Conservation (phyloP, 1,284 basidiomycete species). For the Tilletia caries region DNA sequence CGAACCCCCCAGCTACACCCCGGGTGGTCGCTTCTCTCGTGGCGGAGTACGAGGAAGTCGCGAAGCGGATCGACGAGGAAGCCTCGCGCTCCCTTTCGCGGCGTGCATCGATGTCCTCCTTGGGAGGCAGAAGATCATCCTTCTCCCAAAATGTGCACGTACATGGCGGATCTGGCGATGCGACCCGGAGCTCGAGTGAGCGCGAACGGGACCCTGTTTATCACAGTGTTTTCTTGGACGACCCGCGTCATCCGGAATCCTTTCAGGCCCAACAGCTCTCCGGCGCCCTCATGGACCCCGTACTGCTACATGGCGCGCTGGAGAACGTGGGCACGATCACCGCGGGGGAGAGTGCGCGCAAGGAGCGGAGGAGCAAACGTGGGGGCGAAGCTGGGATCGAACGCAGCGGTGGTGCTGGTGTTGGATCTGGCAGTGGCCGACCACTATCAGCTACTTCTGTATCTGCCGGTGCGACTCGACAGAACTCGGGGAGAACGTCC, state of each 20-base stretch:
- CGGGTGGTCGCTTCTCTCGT: neutral
- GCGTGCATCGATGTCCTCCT: neutral
- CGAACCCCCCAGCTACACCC: neutral
- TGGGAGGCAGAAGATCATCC: neutral
- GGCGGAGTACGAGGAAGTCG: neutral
- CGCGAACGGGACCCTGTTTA: neutral
- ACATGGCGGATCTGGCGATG: neutral
- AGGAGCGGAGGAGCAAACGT: neutral
- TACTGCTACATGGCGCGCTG: neutral
- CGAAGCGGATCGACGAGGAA: neutral
- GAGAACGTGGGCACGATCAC: slow-evolving; percentile 3
- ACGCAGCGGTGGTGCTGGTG: neutral
- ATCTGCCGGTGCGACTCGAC: neutral
- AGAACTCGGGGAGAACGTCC: neutral
- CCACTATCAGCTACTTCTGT: neutral
- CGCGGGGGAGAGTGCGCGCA: neutral
- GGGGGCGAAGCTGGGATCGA: neutral
- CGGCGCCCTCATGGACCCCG: neutral
- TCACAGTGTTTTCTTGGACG: neutral
- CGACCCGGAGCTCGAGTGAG: neutral
- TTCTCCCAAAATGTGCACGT: neutral
- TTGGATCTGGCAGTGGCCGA: neutral
- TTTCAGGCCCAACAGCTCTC: neutral
- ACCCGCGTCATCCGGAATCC: neutral
- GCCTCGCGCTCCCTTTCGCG: neutral